Percentiles rank a stretch among this genome's conserved stretches.
Conservation (phyloP, 1,284 basidiomycete genomes). For the Pseudomicrostroma phylloplanum region DNA sequence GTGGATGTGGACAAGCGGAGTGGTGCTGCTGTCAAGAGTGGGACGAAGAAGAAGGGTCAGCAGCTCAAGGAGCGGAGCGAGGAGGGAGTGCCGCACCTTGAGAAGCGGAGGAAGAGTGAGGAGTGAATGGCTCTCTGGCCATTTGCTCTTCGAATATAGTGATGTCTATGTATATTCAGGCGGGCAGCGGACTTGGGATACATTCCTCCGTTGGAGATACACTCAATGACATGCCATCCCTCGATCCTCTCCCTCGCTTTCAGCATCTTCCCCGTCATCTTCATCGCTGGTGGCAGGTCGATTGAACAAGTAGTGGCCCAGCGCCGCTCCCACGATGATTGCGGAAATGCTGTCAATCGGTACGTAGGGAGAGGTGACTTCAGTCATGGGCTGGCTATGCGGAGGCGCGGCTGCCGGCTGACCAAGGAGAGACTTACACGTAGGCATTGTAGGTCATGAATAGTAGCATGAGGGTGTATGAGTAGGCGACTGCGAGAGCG, state of each 20-base stretch:
- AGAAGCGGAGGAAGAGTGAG: constrained; percentile 34
- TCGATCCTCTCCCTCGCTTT: not conserved
- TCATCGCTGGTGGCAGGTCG: not conserved
- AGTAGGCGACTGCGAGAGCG: not conserved
- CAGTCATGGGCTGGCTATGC: too few relatives aligned
- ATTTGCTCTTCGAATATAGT: not conserved
- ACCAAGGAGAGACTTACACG: not conserved
- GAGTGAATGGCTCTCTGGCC: too few relatives aligned
- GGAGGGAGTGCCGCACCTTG: constrained; percentile 3
- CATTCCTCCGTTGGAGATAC: not conserved
- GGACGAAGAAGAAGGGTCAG: constrained; percentile 20
- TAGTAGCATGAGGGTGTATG: not conserved
- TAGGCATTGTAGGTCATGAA: constrained; percentile 8
- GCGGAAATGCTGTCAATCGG: not conserved
- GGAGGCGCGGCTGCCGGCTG: not conserved
- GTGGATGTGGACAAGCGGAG: constrained; percentile 28
- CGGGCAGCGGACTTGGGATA: too few relatives aligned
- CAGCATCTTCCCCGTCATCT: not conserved
- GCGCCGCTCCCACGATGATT: not conserved
- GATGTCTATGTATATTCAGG: too few relatives aligned
- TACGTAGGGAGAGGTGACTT: not conserved
- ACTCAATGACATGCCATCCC: constrained; percentile 7
- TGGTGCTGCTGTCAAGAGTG: not conserved
- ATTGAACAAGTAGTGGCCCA: constrained; percentile 4
- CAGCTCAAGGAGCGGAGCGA: constrained; percentile 15